Base-by-base conservation (phyloP, 177 flowering plant species). In the Vitis hybrid region DNA sequence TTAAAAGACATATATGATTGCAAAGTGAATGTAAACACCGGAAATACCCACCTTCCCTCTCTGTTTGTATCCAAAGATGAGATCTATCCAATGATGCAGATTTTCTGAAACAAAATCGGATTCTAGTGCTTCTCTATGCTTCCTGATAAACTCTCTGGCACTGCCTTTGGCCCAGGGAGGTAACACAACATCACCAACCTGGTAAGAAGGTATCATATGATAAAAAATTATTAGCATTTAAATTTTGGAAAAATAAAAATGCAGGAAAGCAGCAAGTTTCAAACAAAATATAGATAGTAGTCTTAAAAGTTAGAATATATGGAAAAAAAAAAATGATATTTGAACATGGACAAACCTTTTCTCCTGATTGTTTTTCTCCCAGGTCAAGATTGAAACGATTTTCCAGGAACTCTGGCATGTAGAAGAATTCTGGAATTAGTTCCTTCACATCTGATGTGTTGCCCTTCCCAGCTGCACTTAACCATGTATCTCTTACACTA, bases 81-180 rank as follows among this genome's bases (percentile, higher is more conserved):
- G 97, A 78, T 96, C 99, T 74, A 94, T 96, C 99, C 99, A 96
- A 60, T 93, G 92, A 82, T 96, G 97, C 77, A 96, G 77, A 87
- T 92, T 88, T 80, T 93, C 99, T 27, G 99, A 96, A 75, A 96
- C 93, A 86, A 77, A 93, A 74, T 96, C 97, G 58, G 88, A 96
- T 76, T 96, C 99, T 75, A 96, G 76, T 16, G 98, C 99, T 83
- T 96, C 98, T 73, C 99, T 88, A 59, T 96, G 99, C 90, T 86
- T 96, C 78, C 82, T 83, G 68, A 96, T 91, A 81, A 96, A 96
- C 84, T 93, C 98, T 68, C 98, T 85, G 18, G 80, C 79, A 79
- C 99, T 96, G 79, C 97, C 97, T 78, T 92, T 96, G 50, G 99
- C 97, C 99, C 99, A 96, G 52, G 97, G 90, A 72, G 99, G 99